Evolutionary conservation across 164 flowering plant genomes (phyloP).

Genomic region (Macadamia integrifolia): DNA sequence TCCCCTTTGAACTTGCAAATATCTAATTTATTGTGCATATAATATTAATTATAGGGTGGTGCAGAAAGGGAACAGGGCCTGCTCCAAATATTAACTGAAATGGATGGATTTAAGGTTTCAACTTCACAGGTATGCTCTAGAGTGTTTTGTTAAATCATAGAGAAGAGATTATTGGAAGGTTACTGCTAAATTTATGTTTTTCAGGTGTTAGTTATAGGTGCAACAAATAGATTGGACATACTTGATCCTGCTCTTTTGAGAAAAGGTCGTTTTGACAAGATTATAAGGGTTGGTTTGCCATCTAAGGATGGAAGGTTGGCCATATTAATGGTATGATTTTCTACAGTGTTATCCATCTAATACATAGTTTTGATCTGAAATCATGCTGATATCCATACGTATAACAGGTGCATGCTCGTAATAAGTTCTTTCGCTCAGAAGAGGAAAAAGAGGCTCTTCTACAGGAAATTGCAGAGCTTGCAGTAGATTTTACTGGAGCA

Average conservation of each 20-base stretch:
- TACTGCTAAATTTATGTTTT: constrained; percentile 20
- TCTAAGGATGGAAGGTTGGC: constrained; percentile 91
- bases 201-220: constrained; percentile 95
- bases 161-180: neutral
- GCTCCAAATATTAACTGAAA: constrained; percentile 92
- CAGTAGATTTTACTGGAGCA: constrained; percentile 95
- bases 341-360: neutral
- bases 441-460: constrained; percentile 69
- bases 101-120: constrained; percentile 96
- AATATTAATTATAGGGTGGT: constrained; percentile 61
- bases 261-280: constrained; percentile 98
- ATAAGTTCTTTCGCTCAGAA: constrained; percentile 82
- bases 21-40: constrained; percentile 2
- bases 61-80: constrained; percentile 98
- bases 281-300: constrained; percentile 92
- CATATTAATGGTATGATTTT: constrained; percentile 65
- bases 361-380: neutral
- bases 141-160: neutral
- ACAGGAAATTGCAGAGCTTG: constrained; percentile 74
- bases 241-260: constrained; percentile 96
- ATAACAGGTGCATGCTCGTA: constrained; percentile 88
- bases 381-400: constrained; percentile 3
- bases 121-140: constrained; percentile 62
- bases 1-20: neutral
- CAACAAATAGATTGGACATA: constrained; percentile 92